Conservation (phyloP, 495 filamentous ascomycete genomes). For the Choiromyces venosus region DNA sequence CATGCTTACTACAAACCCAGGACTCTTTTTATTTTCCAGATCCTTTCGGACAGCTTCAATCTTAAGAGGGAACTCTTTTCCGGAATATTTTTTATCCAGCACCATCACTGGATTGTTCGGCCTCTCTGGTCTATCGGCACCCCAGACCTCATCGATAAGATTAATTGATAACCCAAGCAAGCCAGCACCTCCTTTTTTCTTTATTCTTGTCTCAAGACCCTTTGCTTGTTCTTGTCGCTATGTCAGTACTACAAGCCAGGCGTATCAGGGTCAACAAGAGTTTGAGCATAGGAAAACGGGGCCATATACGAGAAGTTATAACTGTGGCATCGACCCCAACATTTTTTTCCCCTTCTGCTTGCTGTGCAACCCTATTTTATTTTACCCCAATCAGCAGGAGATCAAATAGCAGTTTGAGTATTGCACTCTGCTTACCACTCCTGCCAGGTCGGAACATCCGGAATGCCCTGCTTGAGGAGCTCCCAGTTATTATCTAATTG, state of each 20-base stretch:
- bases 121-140: conserved; percentile 60
- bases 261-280: not conserved
- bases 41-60: conserved; percentile 83
- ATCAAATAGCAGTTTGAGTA: conserved; percentile 1
- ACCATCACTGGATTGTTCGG: conserved; percentile 72
- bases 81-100: conserved; percentile 66
- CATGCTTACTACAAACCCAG: conserved; percentile 87
- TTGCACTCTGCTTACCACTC: conserved; percentile 62
- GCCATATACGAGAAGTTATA: conserved; percentile 63
- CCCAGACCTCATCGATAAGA: conserved; percentile 85
- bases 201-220: conserved; percentile 79
- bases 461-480: conserved; percentile 84
- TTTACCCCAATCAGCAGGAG: conserved; percentile 9
- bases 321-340: conserved; percentile 90
- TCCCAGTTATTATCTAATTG: conserved; percentile 91
- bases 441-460: conserved; percentile 94
- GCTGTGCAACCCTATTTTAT: conserved; percentile 60
- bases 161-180: conserved; percentile 70
- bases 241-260: not conserved
- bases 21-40: conserved; percentile 81
- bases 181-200: conserved; percentile 75
- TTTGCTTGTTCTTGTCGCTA: conserved; percentile 56
- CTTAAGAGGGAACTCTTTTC: conserved; percentile 78
- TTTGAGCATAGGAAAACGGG: conserved; percentile 4
- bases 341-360: conserved; percentile 74